Conservation (phyloP, 192 early-diverging fungal species). For the Backusella westeae region DNA sequence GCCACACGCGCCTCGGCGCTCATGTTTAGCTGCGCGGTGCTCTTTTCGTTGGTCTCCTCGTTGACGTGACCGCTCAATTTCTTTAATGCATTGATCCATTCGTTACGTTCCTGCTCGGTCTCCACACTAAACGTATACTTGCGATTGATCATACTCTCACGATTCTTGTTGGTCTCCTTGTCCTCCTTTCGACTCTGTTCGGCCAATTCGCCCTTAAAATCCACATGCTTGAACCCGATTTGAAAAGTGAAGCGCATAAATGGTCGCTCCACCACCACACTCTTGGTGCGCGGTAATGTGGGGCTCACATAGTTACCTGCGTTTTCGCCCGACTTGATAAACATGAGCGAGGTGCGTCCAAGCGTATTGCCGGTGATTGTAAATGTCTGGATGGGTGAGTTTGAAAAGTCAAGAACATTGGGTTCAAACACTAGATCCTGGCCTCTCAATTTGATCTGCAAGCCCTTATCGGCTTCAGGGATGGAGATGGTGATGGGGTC, state of each 20-base stretch:
- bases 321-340: slow-evolving; percentile 46
- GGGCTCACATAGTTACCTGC: slow-evolving; percentile 47
- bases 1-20: slow-evolving; percentile 43
- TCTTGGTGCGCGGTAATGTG: slow-evolving; percentile 47
- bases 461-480: slow-evolving; percentile 50
- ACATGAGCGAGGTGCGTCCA: slow-evolving; percentile 61
- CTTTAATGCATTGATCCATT: slow-evolving; percentile 30
- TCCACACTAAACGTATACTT: slow-evolving; percentile 40
- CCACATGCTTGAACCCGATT: slow-evolving; percentile 43
- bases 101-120: slow-evolving; percentile 18
- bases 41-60: slow-evolving; percentile 15
- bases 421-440: slow-evolving; percentile 57
- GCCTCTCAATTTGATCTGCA: slow-evolving; percentile 59
- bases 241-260: slow-evolving; percentile 69
- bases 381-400: slow-evolving; percentile 48
- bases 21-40: not conserved
- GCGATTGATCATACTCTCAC: slow-evolving; percentile 3
- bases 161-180: no score
- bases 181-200: not conserved
- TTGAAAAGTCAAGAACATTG: slow-evolving; percentile 54
- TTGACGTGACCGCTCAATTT: slow-evolving; percentile 23
- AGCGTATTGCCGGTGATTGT: slow-evolving; percentile 53
- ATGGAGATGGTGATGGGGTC: slow-evolving; percentile 54
- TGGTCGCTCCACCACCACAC: slow-evolving; percentile 58
- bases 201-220: not conserved